phyloP scores from a whole-genome alignment of 495 filamentous ascomycete genomes.

The Podospora australis region DNA sequence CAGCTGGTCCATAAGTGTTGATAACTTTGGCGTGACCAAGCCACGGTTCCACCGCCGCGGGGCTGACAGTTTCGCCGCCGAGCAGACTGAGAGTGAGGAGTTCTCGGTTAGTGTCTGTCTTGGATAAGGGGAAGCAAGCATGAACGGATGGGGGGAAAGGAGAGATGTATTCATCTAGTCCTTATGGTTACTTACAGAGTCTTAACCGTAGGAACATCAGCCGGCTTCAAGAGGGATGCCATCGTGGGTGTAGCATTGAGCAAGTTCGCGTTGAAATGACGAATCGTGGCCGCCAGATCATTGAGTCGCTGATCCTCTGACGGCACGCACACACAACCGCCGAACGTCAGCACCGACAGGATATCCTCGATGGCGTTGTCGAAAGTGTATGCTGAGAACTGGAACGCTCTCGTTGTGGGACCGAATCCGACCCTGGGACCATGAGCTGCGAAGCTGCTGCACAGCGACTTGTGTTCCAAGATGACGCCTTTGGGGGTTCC shows the following conservation, averaged over 20 bases:
- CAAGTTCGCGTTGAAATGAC: neutral
- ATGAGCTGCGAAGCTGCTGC: neutral
- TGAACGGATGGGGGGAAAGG: too few species aligned
- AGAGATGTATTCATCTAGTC: too few species aligned
- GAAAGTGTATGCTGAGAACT: conserved; percentile 6
- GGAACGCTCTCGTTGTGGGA: neutral
- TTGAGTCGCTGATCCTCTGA: conserved; percentile 5
- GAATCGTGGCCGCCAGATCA: neutral
- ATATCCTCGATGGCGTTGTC: conserved; percentile 7
- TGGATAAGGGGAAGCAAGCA: too few species aligned
- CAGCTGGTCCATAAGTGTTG: conserved; percentile 6
- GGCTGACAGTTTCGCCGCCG: conserved; percentile 1
- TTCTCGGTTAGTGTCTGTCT: too few species aligned
- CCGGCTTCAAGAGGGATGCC: neutral
- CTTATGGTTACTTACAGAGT: too few species aligned
- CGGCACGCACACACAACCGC: conserved; percentile 8
- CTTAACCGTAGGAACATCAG: neutral
- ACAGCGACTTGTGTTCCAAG: neutral
- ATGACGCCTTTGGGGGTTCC: conserved; percentile 5
- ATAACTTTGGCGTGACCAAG: neutral
- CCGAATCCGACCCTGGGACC: neutral
- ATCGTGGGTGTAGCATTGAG: conserved; percentile 1
- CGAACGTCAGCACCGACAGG: conserved; percentile 1
- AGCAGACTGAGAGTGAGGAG: too few species aligned
- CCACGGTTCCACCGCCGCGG: conserved; percentile 1